Percentiles rank a stretch among this genome's conserved stretches.
phyloP scores from a whole-genome alignment of 805 yeast genomes.

The Yarrowia osloensis region DNA sequence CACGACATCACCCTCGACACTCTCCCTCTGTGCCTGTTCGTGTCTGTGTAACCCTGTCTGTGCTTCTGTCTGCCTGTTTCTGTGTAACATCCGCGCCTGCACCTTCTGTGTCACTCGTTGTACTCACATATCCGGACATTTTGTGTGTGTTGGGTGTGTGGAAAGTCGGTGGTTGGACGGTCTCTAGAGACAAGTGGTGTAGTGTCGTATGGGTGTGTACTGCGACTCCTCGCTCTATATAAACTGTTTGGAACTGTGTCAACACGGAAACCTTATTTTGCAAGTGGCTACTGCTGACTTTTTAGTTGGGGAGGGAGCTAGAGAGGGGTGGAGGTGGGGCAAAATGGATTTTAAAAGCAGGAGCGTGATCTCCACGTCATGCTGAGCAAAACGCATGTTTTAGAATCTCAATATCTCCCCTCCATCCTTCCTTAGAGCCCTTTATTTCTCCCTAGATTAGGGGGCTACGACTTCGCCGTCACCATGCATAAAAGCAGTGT shows the following conservation, averaged over 20 bases:
- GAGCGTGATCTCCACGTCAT: not conserved
- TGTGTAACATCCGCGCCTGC: not conserved
- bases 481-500: not conserved
- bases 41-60: no score
- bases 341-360: not conserved
- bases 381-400: no score
- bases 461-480: constrained; percentile 3
- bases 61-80: not conserved
- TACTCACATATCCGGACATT: constrained; percentile 23
- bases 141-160: constrained; percentile 9
- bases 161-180: not conserved
- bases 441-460: not conserved
- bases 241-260: constrained; percentile 1
- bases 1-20: no score
- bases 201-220: not conserved
- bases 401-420: no score
- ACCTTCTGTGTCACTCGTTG: not conserved
- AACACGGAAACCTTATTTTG: not conserved
- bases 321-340: not conserved
- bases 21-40: no score
- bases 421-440: not conserved
- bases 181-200: not conserved
- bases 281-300: not conserved
- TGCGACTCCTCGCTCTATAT: not conserved
- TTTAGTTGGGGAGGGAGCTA: not conserved